These are phyloP conservation scores for Bruguiera gymnorhiza DNA, from an alignment of 345 rosid genomes.

Conservation along the genomic window DNA sequence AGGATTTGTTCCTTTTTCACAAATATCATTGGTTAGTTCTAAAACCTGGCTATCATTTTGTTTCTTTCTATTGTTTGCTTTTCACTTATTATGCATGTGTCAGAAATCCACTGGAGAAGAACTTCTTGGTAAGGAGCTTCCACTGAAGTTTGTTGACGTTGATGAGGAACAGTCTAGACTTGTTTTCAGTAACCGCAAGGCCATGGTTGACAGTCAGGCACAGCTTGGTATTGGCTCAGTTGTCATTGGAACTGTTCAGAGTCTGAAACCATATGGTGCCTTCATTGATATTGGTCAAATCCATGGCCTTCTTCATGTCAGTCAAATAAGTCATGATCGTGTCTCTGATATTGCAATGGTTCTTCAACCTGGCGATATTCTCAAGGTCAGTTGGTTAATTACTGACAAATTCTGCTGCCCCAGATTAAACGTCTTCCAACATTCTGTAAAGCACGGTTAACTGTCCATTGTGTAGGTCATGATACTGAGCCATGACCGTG, in stretches of 20 bases:
- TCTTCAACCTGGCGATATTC: slow-evolving; percentile 95
- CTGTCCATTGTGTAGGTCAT: slow-evolving; percentile 54
- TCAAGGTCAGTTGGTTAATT: slow-evolving; percentile 48
- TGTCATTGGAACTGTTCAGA: slow-evolving; percentile 83
- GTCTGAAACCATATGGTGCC: slow-evolving; percentile 96
- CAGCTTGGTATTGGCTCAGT: slow-evolving; percentile 96
- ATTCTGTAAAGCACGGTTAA: slow-evolving; percentile 9
- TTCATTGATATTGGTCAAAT: slow-evolving; percentile 96
- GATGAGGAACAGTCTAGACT: slow-evolving; percentile 93
- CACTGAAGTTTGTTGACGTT: slow-evolving; percentile 91
- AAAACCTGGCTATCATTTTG: too few relatives aligned
- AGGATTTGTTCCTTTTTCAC: slow-evolving; percentile 96
- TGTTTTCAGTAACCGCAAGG: slow-evolving; percentile 94
- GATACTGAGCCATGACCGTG: slow-evolving; percentile 97
- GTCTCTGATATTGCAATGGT: slow-evolving; percentile 89
- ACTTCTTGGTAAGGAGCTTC: slow-evolving; percentile 77
- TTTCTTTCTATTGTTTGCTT: too few relatives aligned
- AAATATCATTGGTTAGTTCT: slow-evolving; percentile 65
- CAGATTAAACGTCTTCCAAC: slow-evolving; percentile 1
- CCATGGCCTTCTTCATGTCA: slow-evolving; percentile 96
- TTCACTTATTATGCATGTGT: neutral
- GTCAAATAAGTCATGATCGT: slow-evolving; percentile 97
- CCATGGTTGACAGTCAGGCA: slow-evolving; percentile 96
- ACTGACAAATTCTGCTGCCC: neutral
- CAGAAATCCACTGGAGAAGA: slow-evolving; percentile 87